phyloP scores from a whole-genome alignment of 2,329 filamentous ascomycete species.

The Pleomassaria siparia region DNA sequence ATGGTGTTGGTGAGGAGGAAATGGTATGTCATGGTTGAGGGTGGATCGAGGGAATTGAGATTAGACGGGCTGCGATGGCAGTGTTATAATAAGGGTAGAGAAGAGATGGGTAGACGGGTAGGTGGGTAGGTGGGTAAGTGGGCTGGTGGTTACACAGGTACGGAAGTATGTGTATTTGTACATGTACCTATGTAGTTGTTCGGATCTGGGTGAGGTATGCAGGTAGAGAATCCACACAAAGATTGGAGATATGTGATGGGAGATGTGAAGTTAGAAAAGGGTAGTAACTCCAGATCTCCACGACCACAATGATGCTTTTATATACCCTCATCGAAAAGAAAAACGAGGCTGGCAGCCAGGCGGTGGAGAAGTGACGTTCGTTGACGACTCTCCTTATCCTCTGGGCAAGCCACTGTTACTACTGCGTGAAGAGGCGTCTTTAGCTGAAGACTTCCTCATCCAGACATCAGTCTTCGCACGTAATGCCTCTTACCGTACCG shows the following conservation, averaged over 20 bases:
- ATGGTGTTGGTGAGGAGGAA: slow-evolving; percentile 8
- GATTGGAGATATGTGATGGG: neutral
- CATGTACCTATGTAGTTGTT: neutral
- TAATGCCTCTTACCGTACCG: neutral
- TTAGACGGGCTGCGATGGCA: neutral
- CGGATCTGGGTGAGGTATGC: neutral
- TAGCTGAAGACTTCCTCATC: neutral
- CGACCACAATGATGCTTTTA: neutral
- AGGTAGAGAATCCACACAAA: neutral
- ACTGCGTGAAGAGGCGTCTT: neutral
- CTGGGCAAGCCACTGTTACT: slow-evolving; percentile 9
- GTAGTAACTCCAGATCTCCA: neutral
- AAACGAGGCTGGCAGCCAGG: slow-evolving; percentile 1
- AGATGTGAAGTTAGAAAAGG: neutral
- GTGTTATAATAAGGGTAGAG: neutral
- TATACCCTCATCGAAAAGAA: neutral
- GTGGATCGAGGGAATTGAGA: neutral
- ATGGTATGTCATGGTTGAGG: neutral
- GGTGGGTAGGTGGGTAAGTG: neutral
- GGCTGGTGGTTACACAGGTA: too few species aligned
- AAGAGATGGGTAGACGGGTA: neutral
- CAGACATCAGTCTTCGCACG: neutral
- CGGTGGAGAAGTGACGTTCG: neutral
- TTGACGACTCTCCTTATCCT: neutral
- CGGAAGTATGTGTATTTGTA: too few species aligned